These are phyloP conservation scores for Debaryomycetaceae sp. DNA, from an alignment of 1,139 yeast species.

Conservation along the genomic window DNA sequence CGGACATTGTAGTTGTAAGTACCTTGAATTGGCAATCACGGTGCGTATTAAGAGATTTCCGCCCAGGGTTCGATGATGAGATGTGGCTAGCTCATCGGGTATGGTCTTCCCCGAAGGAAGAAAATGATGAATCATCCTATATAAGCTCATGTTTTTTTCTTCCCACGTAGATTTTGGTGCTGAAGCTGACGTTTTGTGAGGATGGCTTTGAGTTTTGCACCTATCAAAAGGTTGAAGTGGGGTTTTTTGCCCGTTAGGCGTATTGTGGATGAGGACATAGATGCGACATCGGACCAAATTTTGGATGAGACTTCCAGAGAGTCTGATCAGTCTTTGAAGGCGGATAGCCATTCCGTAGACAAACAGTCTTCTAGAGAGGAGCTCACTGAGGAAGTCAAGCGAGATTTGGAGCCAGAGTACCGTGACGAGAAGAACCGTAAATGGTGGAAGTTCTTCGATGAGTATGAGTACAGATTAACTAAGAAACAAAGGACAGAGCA, in stretches of 20 bases:
- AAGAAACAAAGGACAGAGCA: conserved; percentile 31
- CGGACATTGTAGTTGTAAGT: no score
- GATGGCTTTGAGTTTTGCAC: neutral
- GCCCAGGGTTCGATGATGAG: no score
- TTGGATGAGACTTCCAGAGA: neutral
- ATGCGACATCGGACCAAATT: conserved; percentile 3
- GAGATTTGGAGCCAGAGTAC: conserved; percentile 31
- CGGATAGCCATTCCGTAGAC: conserved; percentile 8
- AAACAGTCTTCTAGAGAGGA: conserved; percentile 3
- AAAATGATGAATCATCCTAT: no score
- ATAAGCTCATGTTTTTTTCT: no score
- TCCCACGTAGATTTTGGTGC: no score
- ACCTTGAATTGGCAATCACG: no score
- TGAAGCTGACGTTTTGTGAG: neutral
- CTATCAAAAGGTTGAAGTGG: conserved; percentile 36
- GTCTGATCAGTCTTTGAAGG: neutral
- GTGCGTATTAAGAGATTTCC: no score
- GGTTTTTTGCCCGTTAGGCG: conserved; percentile 48
- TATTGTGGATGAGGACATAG: conserved; percentile 33
- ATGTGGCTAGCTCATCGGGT: no score
- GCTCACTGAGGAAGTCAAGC: neutral
- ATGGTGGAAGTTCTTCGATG: conserved; percentile 51
- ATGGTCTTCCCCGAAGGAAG: no score
- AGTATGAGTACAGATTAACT: conserved; percentile 47
- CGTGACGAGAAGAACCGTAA: conserved; percentile 60